Evolutionary conservation across 768 basidiomycete genomes (phyloP), one percentile per base, ranked within the genome.

Genomic region (Ramaria sp.): DNA sequence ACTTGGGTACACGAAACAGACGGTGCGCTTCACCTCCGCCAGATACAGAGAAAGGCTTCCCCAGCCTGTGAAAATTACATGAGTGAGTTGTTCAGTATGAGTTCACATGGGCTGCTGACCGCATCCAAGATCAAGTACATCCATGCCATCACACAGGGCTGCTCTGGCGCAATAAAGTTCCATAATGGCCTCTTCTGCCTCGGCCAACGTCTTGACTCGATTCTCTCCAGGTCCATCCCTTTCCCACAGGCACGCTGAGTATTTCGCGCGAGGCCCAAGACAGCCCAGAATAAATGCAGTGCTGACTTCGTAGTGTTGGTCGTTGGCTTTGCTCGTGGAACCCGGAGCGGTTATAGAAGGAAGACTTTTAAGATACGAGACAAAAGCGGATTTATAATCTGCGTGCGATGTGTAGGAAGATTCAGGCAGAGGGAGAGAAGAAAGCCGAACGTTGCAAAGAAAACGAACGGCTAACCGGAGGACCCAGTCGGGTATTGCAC

Each of bases 291-390:
- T 83, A 64, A 86, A 85, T 28, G 72, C 65, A 0, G 78, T 81
- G 0, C 78, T 68, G 55, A 82, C 83, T 70, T 86, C 83, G 64
- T 86, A 86, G 61, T 86, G 83, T 64, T 85, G 84, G 61, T 85
- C 79, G 58, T 87, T 86, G 18, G 83, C 84, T 61, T 81, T 82
- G 37, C 78, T 74, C 0, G 82, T 75, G 25, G 45, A 47, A 27
- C 45, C 45, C 22, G 45, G 28, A 16, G 45, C 45, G 45, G 45
- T 47, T 47, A 47, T 47, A 7, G 45, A 27, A 7, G 45, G 45
- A 8, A 47, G 45, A 27, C 22, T 30, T 10, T 24, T 25, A 25
- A 47, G 45, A 27, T 10, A 25, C 10, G 4, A 30, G 10, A 77
- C 71, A 56, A 78, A 80, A 3, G 83, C 82, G 12, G 73, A 75